Evolutionary conservation across 2,329 filamentous ascomycete species (phyloP).

Genomic region (Pseudogymnoascus sp.): DNA sequence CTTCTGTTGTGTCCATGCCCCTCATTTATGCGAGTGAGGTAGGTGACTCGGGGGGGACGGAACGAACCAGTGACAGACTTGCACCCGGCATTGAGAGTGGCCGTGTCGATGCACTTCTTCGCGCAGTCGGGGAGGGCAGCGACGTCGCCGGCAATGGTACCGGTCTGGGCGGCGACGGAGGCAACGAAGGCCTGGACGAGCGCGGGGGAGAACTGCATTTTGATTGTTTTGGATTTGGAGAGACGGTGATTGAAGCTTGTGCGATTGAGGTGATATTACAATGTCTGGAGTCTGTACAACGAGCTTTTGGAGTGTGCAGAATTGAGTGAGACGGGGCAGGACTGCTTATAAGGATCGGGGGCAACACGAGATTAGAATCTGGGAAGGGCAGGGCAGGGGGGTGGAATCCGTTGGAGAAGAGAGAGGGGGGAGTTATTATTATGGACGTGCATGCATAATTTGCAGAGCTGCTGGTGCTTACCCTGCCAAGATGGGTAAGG

Average conservation of each 20-base stretch:
- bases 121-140: neutral
- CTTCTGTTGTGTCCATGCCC: neutral
- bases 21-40: neutral
- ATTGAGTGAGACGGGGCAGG: neutral
- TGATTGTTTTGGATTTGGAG: neutral
- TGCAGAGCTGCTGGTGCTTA: neutral
- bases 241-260: neutral
- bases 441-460: neutral
- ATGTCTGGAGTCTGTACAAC: neutral
- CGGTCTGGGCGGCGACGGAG: neutral
- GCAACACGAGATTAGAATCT: neutral
- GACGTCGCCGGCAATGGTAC: neutral
- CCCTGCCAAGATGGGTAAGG: slow-evolving; percentile 2
- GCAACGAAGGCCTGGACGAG: neutral
- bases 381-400: neutral
- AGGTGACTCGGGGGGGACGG: neutral
- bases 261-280: neutral
- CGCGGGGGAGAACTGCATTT: slow-evolving; percentile 2
- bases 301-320: neutral
- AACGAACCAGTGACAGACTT: neutral
- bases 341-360: neutral
- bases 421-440: neutral
- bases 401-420: neutral
- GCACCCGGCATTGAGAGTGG: neutral
- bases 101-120: neutral